Base-by-base conservation (phyloP, 768 basidiomycete genomes). In the Hypholoma fasciculare region DNA sequence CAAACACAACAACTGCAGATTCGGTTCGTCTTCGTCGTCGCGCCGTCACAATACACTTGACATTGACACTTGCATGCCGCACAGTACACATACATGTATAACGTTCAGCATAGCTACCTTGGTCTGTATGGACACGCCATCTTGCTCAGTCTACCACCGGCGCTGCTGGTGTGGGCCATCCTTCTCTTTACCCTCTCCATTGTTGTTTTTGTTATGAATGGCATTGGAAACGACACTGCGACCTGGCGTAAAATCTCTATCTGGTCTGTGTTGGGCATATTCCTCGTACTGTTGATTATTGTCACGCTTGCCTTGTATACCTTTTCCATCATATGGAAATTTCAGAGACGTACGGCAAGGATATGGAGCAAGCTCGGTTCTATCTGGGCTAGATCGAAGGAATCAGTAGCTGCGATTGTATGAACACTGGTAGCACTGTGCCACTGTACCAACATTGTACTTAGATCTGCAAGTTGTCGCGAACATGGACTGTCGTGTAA, bases 131-230 rank as follows among this genome's bases (percentile, higher is more conserved):
- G 82, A 0, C 78, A 82, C 57, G 81, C 80, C 1, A 71, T 83
- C 58, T 70, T 82, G 7, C 74, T 83, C 20, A 81, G 79, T 61
- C 73, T 83, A 42, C 82, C 83, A 2, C 76, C 80, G 7, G 79
- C 81, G 19, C 73, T 83, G n/a, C 76, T 84, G 8, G 77, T 84
- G 2, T 84, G 83, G 82, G 77, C 82, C 11, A 78, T 83, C 49
- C 65, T 82, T 20, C 67, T 75, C 0, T 84, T 85, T 65, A 75
- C 78, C 0, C 62, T 75, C 1, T 76, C 82, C 0, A 71, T 82
- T 34, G 67, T 84, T 7, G 76, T 76, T 13, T 83, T 78, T 59
- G 73, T 76, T 16, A 62, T 78, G 54, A 73, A 82, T 64, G 74
- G 68, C 23, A 60, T 75, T 13, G 42, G 52, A 13, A 62, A 65